Evolutionary conservation across 139 green algal species (phyloP), one percentile per base, ranked within the genome.

Genomic region (Chlamydomonas eustigma): DNA sequence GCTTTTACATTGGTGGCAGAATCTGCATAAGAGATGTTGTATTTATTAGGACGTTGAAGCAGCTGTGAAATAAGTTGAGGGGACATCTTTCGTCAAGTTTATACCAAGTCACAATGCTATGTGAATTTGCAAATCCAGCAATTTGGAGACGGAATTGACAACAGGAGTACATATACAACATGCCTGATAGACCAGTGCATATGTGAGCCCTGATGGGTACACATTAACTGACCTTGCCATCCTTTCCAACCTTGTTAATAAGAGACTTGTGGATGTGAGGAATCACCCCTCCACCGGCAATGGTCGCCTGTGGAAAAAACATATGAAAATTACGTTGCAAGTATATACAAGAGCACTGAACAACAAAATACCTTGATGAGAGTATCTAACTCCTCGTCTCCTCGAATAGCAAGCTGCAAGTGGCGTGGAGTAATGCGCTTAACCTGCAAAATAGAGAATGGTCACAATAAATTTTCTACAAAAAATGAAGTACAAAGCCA

Each of bases 401-500:
- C 96, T 37, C 96, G 91, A 81, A 99, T 99, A 58, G 96, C 96
- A 12, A 99, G 90, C 89, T 99, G 96, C 77, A 99, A 89, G 81
- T 99, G 96, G 51, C 96, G 90, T 12, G 96, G 96, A 2, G 95
- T 98, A 84, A 99, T 99, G 88, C 96, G 95, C 89, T 99, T 99
- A 77, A 98, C 93, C 89, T 94, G 84, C 78, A 38, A 4, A n/a
- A n/a, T n/a, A n/a, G n/a, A n/a, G n/a, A n/a, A 12, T 71, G 22
- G n/a, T n/a, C n/a, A n/a, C n/a, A n/a, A n/a, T n/a, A n/a, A n/a
- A n/a, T n/a, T n/a, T n/a, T n/a, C n/a, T n/a, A n/a, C n/a, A n/a
- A n/a, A n/a, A n/a, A n/a, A 30, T 25, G 22, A 71, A 74, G n/a
- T n/a, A 28, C 58, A 70, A 70, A 70, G 28, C 58, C 58, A 34